Conservation (phyloP, 1,284 basidiomycete genomes). For the Acaromyces ingoldii region DNA sequence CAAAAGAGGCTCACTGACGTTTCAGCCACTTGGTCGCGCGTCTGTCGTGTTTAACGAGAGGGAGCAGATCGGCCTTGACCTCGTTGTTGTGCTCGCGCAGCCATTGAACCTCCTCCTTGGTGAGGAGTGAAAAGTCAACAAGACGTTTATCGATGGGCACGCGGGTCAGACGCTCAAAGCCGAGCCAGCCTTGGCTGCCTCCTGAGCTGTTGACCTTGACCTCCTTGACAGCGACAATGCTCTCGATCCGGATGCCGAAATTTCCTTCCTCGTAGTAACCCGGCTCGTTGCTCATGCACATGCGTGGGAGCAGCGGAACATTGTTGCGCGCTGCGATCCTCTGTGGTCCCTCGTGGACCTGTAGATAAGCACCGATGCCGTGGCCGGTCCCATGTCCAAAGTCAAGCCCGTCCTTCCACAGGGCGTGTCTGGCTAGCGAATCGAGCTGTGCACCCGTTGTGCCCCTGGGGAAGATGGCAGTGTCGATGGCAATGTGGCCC, state of each 20-base stretch:
- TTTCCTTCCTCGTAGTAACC: slow-evolving; percentile 45
- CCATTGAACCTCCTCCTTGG: slow-evolving; percentile 44
- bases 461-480: slow-evolving; percentile 35
- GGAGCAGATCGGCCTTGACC: slow-evolving; percentile 30
- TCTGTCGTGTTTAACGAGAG: slow-evolving; percentile 40
- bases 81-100: slow-evolving; percentile 48
- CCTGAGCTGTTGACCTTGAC: slow-evolving; percentile 10
- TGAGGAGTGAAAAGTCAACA: slow-evolving; percentile 44
- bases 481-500: slow-evolving; percentile 26
- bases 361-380: slow-evolving; percentile 39
- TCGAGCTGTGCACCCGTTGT: slow-evolving; percentile 43
- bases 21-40: slow-evolving; percentile 36
- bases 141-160: slow-evolving; percentile 46
- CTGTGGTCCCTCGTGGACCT: slow-evolving; percentile 45
- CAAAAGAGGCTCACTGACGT: slow-evolving; percentile 23
- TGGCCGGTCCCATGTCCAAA: slow-evolving; percentile 45
- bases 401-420: slow-evolving; percentile 42
- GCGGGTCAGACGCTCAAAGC: slow-evolving; percentile 52
- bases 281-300: slow-evolving; percentile 43
- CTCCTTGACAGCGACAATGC: slow-evolving; percentile 28
- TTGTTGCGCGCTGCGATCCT: slow-evolving; percentile 18
- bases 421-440: slow-evolving; percentile 31
- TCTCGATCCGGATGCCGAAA: slow-evolving; percentile 46
- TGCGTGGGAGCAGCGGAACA: slow-evolving; percentile 12
- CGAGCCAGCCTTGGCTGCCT: slow-evolving; percentile 34